Base-by-base conservation (phyloP, 352 stramenopile species). In the Pythium monospermum region DNA sequence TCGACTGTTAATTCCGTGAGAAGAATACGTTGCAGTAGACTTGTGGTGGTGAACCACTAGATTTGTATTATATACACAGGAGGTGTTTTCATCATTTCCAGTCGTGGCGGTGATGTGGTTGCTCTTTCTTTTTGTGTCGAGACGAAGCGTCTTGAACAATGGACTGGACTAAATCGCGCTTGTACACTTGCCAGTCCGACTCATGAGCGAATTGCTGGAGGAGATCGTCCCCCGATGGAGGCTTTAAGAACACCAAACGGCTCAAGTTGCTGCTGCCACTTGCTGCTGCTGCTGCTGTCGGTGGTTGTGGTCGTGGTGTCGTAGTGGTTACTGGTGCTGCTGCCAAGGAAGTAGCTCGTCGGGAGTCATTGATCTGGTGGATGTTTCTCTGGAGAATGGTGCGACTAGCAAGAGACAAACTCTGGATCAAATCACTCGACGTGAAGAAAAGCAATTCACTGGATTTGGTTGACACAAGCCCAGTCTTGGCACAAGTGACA, bases 381-480 rank as follows among this genome's bases (percentile, higher is more conserved):
- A 76, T 52, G 23, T 83, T 78, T 6, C 49, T 59, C 23, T 82
- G 66, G 22, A 86, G 33, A 12, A 57, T 48, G 4, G 47, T 37
- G n/a, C 70, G 65, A 33, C 65, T 86, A 18, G 58, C 37, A 1
- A 50, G 15, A 2, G 68, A 81, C 15, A 87, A 31, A 3, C 61
- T 51, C 11, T 64, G 37, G 3, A 49, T 57, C 8, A 87, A 35
- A 47, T 84, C 72, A 0, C 43, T 25, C 1, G 68, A 60, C 8
- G 70, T 71, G 18, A 87, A 65, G 50, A 84, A 87, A 2, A 84
- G n/a, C 0, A 87, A 18, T 11, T 84, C 73, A 6, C 59, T 53
- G 3, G 75, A 74, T 23, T 61, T 43, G 4, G 55, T 58, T 2
- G 75, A 69, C 2, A 84, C 43, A 23, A 87, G 48, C 0, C 64